Percentiles rank a stretch among this genome's conserved stretches.
Evolutionary conservation across 768 basidiomycete genomes (phyloP).

Genomic region (Stropharia rugosoannulata): DNA sequence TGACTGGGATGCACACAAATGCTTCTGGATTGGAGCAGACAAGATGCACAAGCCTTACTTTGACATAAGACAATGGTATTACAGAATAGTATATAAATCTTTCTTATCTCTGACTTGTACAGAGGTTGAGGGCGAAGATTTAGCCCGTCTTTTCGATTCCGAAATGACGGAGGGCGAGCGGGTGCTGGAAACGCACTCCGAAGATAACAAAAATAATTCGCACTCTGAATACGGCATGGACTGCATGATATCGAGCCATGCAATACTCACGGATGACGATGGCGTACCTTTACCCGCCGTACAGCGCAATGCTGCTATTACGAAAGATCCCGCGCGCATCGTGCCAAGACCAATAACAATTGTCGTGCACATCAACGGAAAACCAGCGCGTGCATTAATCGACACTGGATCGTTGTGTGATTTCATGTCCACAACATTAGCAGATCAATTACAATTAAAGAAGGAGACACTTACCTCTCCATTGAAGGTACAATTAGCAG

Average conservation of each 20-base stretch:
- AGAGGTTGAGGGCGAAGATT: not conserved
- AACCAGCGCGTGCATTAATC: conserved; percentile 30
- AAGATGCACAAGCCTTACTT: not conserved
- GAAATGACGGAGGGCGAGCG: not conserved
- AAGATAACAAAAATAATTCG: not conserved
- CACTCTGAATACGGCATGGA: too few relatives aligned
- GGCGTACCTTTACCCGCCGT: not conserved
- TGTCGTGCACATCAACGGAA: conserved; percentile 26
- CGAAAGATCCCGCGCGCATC: conserved; percentile 6
- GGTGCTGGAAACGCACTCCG: too few relatives aligned
- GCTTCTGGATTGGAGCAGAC: too few relatives aligned
- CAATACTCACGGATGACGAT: not conserved
- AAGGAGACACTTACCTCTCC: not conserved
- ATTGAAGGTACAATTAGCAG: conserved; percentile 33
- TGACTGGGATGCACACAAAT: not conserved
- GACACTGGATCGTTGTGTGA: conserved; percentile 38
- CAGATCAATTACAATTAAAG: conserved; percentile 22
- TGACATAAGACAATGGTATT: not conserved
- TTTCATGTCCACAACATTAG: conserved; percentile 19
- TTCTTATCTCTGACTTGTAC: not conserved
- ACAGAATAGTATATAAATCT: not conserved
- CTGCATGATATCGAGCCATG: not conserved
- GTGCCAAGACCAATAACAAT: conserved; percentile 31
- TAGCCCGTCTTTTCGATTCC: not conserved
- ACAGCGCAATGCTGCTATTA: conserved; percentile 4